Evolutionary conservation across 495 filamentous ascomycete genomes (phyloP), one percentile per base, ranked within the genome.

Genomic region (Penicillium tannophilum): DNA sequence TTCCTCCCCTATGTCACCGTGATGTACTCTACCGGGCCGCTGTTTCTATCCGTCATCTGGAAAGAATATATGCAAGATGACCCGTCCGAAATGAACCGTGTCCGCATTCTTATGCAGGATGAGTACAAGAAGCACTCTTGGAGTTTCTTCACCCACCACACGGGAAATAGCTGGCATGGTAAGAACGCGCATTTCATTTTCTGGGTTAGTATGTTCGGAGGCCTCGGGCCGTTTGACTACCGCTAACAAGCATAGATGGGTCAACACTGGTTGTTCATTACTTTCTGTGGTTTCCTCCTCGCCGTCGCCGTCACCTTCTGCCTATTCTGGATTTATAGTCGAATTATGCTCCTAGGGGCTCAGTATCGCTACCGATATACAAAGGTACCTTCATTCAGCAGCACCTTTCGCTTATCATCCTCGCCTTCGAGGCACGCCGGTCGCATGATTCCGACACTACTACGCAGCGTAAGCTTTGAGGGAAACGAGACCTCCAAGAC

Each of bases 11-110:
- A 94, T 70, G 87, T 93, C 59, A 93, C 90, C n/a, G 88, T 96
- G 59, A 96, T 93, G 88, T 93, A 89, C 62, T 84, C 84, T n/a
- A 94, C 90, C 9, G 92, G 92, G 11, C 92, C 92, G 23, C 79
- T 94, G 57, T 96, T 93, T 74, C 76, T 92, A 55, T 90, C 86
- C 43, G 86, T 93, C 31, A 83, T 96, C 54, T 96, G 91, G 92
- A 87, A 90, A 68, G 79, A 90, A 65, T 92, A 91, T 60, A 85
- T 86, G 75, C 68, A 64, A 28, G 70, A 71, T 6, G 64, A 61
- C 31, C 74, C 71, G 0, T 65, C 55, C 48, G 78, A 81, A 46
- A 63, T 65, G 1, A 72, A 63, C 6, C 78, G 82, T 8, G 82
- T 84, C 24, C 74, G 81, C 9, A 75, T 84, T 20, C 71, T 91